Conservation (phyloP, 1,284 basidiomycete species). For the Puccinia hordei region DNA sequence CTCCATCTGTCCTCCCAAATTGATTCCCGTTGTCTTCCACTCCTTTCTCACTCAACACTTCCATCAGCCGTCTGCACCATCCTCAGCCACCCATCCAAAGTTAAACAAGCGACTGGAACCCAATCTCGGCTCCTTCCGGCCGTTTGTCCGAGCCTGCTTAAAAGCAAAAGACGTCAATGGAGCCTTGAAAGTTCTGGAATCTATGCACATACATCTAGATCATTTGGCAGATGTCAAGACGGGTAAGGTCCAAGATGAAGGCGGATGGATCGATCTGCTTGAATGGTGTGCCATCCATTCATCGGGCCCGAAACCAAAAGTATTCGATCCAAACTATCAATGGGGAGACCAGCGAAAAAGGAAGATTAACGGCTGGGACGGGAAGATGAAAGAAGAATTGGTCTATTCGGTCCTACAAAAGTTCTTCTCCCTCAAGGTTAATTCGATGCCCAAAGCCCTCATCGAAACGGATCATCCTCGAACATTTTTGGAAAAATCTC, state of each 20-base stretch:
- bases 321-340: conserved; percentile 4
- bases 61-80: not conserved
- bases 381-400: conserved; percentile 50
- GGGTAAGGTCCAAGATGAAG: conserved; percentile 30
- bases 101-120: conserved; percentile 28
- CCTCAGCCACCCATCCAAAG: not conserved
- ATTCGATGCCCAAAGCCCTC: not conserved
- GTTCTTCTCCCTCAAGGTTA: conserved; percentile 10
- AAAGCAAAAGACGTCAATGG: conserved; percentile 44
- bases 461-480: not conserved
- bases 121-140: conserved; percentile 44
- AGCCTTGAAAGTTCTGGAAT: conserved; percentile 37
- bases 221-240: not conserved
- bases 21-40: conserved; percentile 11
- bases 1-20: conserved; percentile 29
- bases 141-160: conserved; percentile 38
- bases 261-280: conserved; percentile 48
- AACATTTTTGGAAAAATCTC: not conserved
- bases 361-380: conserved; percentile 47
- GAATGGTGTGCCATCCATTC: conserved; percentile 49
- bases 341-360: conserved; percentile 41
- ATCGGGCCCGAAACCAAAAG: conserved; percentile 27
- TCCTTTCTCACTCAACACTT: conserved; percentile 41
- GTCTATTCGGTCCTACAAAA: conserved; percentile 35
- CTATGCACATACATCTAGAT: conserved; percentile 34